These are phyloP conservation scores for Colletotrichum lindemuthianum DNA, from an alignment of 2,329 filamentous ascomycete genomes.

Conservation along the genomic window DNA sequence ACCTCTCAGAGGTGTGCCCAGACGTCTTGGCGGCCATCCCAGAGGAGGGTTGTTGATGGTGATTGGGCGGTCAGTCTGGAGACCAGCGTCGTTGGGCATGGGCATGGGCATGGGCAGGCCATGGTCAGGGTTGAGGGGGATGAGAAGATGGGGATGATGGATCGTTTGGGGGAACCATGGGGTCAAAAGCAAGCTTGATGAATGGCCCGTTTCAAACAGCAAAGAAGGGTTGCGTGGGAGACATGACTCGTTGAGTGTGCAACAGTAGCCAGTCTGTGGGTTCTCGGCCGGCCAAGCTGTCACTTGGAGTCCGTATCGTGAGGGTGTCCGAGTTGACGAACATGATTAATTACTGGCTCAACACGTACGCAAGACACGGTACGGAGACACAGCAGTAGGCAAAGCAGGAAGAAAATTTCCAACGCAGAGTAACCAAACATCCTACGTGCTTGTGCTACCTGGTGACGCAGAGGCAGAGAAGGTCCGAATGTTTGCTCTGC, in stretches of 20 bases:
- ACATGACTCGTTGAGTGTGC: conserved; percentile 21
- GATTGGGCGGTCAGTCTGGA: conserved; percentile 28
- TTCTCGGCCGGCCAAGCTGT: too few species aligned
- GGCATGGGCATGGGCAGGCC: background rate
- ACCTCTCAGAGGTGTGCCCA: conserved; percentile 23
- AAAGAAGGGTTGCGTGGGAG: background rate
- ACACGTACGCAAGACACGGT: too few species aligned
- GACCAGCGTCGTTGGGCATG: conserved; percentile 14
- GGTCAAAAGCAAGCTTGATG: background rate
- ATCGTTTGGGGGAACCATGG: background rate
- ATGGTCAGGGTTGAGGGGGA: conserved; percentile 6
- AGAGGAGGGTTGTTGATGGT: background rate
- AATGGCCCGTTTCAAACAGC: conserved; percentile 1
- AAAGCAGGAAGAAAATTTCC: too few species aligned
- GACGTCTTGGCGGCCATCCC: conserved; percentile 27
- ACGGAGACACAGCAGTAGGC: too few species aligned
- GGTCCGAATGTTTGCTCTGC: conserved; percentile 14
- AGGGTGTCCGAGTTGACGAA: too few species aligned
- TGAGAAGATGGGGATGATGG: conserved; percentile 11
- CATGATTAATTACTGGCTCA: too few species aligned
- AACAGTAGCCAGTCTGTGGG: too few species aligned
- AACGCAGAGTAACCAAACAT: too few species aligned
- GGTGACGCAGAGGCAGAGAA: background rate
- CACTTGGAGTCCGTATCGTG: too few species aligned
- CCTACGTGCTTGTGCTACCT: background rate